Evolutionary conservation across 2,329 filamentous ascomycete species (phyloP).

Genomic region (Cyanodermella asteris): DNA sequence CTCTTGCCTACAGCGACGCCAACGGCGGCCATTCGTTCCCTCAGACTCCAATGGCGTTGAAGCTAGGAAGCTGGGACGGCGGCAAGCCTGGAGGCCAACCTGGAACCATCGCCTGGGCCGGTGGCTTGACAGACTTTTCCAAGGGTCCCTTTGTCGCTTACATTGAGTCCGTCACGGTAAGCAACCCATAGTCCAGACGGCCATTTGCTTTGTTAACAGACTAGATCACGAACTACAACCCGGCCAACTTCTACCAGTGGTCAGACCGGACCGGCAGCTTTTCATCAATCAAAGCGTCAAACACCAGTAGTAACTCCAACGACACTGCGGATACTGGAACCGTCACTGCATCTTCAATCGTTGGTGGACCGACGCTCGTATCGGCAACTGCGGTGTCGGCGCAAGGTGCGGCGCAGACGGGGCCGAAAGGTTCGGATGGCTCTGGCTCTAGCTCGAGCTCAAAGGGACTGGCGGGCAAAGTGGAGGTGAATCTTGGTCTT

Average conservation of each 20-base stretch:
- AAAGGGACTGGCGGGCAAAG: too few relatives aligned
- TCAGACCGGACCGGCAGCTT: conserved; percentile 38
- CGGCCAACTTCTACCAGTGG: conserved; percentile 42
- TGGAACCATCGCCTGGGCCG: conserved; percentile 18
- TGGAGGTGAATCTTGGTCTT: too few relatives aligned
- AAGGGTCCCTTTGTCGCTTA: conserved; percentile 13
- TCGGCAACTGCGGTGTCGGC: too few relatives aligned
- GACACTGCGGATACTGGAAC: too few relatives aligned
- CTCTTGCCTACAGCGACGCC: conserved; percentile 37
- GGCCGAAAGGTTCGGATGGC: too few relatives aligned
- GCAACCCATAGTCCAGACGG: too few relatives aligned
- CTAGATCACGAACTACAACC: conserved; percentile 32
- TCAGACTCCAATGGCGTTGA: conserved; percentile 54
- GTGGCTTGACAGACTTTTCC: conserved; percentile 14
- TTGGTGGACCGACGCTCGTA: too few relatives aligned
- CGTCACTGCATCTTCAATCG: too few relatives aligned
- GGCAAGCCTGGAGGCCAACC: conserved; percentile 5
- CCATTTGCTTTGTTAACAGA: too few relatives aligned
- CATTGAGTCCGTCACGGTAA: conserved; percentile 27
- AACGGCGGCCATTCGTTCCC: conserved; percentile 43
- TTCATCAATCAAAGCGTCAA: conserved; percentile 43
- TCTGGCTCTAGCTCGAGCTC: too few relatives aligned
- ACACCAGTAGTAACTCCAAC: too few relatives aligned
- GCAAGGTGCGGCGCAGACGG: too few relatives aligned
- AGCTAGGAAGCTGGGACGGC: conserved; percentile 40